Conservation (phyloP, 1,139 yeast genomes). For the Hansenula lynferdii region DNA sequence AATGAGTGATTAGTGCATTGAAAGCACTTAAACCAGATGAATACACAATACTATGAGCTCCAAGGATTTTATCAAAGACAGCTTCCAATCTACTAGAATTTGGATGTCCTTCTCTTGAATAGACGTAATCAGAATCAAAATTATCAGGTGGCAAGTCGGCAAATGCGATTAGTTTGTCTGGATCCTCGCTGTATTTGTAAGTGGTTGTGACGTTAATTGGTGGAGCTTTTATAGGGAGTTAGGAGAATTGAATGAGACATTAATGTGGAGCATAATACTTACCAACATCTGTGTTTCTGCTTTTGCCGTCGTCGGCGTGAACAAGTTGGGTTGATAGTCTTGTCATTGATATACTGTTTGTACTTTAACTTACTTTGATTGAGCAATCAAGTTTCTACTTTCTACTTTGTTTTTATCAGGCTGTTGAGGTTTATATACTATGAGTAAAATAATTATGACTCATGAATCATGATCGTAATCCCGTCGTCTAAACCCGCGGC, state of each 20-base stretch:
- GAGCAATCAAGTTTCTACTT: background rate
- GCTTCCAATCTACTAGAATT: slow-evolving; percentile 65
- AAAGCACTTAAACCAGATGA: slow-evolving; percentile 81
- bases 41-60: slow-evolving; percentile 57
- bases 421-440: no score
- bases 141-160: slow-evolving; percentile 32
- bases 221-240: slow-evolving; percentile 38
- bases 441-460: no score
- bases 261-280: slow-evolving; percentile 2
- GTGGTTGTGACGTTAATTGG: slow-evolving; percentile 85
- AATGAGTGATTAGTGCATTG: slow-evolving; percentile 65
- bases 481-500: no score
- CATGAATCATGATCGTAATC: no score
- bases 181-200: slow-evolving; percentile 58
- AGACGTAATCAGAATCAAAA: slow-evolving; percentile 34
- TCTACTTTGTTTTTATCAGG: no score
- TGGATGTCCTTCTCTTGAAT: slow-evolving; percentile 75
- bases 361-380: no score
- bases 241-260: no score
- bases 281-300: slow-evolving; percentile 35
- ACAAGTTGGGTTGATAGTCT: slow-evolving; percentile 44
- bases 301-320: slow-evolving; percentile 54
- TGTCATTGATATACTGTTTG: background rate
- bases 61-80: slow-evolving; percentile 53
- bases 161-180: slow-evolving; percentile 33